Evolutionary conservation across 2,329 filamentous ascomycete species (phyloP).

Genomic region (Metarhizium robertsii): DNA sequence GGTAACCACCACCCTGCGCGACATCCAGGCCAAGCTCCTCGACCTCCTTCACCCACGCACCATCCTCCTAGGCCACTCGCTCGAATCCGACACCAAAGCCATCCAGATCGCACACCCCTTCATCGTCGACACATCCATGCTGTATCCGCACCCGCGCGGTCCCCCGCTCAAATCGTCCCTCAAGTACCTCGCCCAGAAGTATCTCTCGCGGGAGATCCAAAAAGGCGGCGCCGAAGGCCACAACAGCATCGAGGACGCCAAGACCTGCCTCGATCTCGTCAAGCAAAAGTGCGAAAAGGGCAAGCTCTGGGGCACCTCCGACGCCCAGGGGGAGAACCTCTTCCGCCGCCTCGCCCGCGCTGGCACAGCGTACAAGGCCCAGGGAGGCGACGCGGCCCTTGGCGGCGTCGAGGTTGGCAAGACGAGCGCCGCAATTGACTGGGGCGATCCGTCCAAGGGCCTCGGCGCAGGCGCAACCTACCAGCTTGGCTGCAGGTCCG

Average conservation of each 20-base stretch:
- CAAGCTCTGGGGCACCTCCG: slow-evolving; percentile 71
- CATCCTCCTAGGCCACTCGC: slow-evolving; percentile 70
- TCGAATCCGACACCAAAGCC: slow-evolving; percentile 76
- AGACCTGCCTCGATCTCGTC: slow-evolving; percentile 82
- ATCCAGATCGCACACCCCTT: slow-evolving; percentile 84
- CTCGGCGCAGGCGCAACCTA: slow-evolving; percentile 46
- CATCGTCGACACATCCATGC: slow-evolving; percentile 81
- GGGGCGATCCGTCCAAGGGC: slow-evolving; percentile 65
- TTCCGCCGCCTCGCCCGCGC: slow-evolving; percentile 70
- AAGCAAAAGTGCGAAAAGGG: slow-evolving; percentile 96
- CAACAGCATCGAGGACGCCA: slow-evolving; percentile 87
- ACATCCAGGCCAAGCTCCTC: slow-evolving; percentile 74
- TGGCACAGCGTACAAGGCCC: slow-evolving; percentile 52
- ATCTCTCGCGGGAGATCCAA: slow-evolving; percentile 80
- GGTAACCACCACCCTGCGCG: slow-evolving; percentile 72
- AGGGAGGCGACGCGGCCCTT: slow-evolving; percentile 47
- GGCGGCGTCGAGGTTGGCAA: slow-evolving; percentile 48
- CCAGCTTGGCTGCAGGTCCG: slow-evolving; percentile 46
- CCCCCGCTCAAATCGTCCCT: slow-evolving; percentile 83
- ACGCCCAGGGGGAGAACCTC: slow-evolving; percentile 74
- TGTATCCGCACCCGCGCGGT: slow-evolving; percentile 85
- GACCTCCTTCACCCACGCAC: slow-evolving; percentile 61
- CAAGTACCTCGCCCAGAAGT: slow-evolving; percentile 82
- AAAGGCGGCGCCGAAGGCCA: slow-evolving; percentile 68
- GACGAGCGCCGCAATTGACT: slow-evolving; percentile 73